A percentile compares a stretch with the other conserved stretches of the same genome.
Conservation (phyloP, 768 basidiomycete species). For the Pleurotus platypus region DNA sequence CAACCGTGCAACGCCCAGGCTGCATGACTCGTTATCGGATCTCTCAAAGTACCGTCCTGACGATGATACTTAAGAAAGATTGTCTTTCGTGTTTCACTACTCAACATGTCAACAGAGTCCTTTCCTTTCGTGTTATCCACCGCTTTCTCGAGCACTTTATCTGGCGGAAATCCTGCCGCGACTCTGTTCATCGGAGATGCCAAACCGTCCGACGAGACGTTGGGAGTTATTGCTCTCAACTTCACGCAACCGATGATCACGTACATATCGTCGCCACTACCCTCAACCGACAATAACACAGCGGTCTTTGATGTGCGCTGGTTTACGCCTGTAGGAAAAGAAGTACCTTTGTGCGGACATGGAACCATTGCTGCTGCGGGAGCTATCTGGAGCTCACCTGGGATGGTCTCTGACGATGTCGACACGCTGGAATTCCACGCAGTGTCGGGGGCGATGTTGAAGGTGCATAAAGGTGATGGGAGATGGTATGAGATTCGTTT, state of each 20-base stretch:
- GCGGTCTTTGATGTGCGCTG: slow-evolving; percentile 34
- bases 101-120: not conserved
- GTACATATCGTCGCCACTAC: slow-evolving; percentile 26
- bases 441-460: slow-evolving; percentile 19
- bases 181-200: not conserved
- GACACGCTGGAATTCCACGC: slow-evolving; percentile 32
- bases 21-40: no score
- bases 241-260: slow-evolving; percentile 42
- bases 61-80: no score
- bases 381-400: slow-evolving; percentile 30
- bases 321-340: slow-evolving; percentile 23
- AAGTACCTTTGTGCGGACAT: slow-evolving; percentile 36
- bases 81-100: no score
- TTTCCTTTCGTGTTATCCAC: slow-evolving; percentile 28
- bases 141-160: not conserved
- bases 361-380: slow-evolving; percentile 40
- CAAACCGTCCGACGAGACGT: slow-evolving; percentile 20
- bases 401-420: slow-evolving; percentile 20
- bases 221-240: slow-evolving; percentile 34
- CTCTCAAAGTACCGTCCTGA: no score
- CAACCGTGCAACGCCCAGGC: no score
- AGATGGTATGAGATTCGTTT: slow-evolving; percentile 36
- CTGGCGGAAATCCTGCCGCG: slow-evolving; percentile 6
- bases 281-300: slow-evolving; percentile 19
- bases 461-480: slow-evolving; percentile 24